Base-by-base conservation (phyloP, 2,329 filamentous ascomycete species). In the Thelonectria olida region DNA sequence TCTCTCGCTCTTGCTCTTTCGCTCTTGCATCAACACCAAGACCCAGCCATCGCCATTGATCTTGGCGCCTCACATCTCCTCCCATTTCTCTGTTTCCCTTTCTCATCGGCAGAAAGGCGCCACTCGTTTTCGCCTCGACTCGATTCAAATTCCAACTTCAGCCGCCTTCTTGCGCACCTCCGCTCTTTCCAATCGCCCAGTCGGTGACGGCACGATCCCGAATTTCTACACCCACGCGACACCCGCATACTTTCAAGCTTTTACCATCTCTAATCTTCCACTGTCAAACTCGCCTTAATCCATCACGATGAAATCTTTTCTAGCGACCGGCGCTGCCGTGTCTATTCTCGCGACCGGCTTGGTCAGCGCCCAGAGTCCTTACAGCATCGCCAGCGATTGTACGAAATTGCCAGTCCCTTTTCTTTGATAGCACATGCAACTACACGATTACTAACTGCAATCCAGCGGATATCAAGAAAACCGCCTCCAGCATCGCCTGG, bases 401-500 rank as follows among this genome's bases (percentile, higher is more conserved):
- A 54, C 52, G 63, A 41, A 42, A 20, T 27, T 38, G 25, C 22
- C 41, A 34, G n/a, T 23, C 57, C 44, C 10, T 34, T 7, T 17
- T 47, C 17, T 7, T 17, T 2, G n/a, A 17, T 39, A 23, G n/a
- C 17, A 7, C 28, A 19, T 7, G 20, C 31, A 34, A n/a, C 45
- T 28, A 36, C 23, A 42, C 22, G 41, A 42, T 17, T n/a, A 61
- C 65, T 72, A 45, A 72, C 55, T 51, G 31, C 28, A 20, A 48
- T 17, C 27, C 39, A 80, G 79, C 69, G 44, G 71, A 67, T 42
- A 82, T 82, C 58, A 79, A 77, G 52, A 67, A 76, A 44, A 75
- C 77, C 2, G 78, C 80, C 36, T 70, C 73, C 19, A 72, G 72
- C 20, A 64, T 82, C 27, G 81, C 80, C 4, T 80, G 76, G 72